These are phyloP conservation scores for Trifolium pratense DNA, from an alignment of 306 rosid genomes.

Conservation along the genomic window DNA sequence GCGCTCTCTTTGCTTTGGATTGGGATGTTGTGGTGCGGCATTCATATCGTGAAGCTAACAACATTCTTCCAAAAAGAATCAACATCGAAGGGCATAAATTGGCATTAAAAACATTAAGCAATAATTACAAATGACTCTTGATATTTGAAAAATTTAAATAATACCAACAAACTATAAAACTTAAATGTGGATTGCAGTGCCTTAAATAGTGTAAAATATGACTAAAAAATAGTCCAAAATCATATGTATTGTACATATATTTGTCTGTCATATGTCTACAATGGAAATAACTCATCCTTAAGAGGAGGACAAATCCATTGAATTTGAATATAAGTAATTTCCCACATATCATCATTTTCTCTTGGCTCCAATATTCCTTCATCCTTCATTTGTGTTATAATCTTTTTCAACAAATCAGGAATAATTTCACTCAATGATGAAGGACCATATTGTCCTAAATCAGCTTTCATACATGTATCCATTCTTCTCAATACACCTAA, in stretches of 20 bases:
- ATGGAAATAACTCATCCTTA: conserved; percentile 83
- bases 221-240: not conserved
- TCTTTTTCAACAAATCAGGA: conserved; percentile 71
- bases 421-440: conserved; percentile 60
- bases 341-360: conserved; percentile 89
- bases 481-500: conserved; percentile 85
- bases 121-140: too few species aligned
- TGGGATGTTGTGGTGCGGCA: too few species aligned
- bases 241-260: not conserved
- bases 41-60: too few species aligned
- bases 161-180: too few species aligned
- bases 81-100: too few species aligned
- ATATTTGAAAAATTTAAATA: too few species aligned
- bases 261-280: conserved; percentile 18
- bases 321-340: conserved; percentile 76
- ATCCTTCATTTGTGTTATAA: conserved; percentile 75
- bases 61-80: too few species aligned
- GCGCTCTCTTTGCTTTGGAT: too few species aligned
- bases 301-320: conserved; percentile 89
- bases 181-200: too few species aligned
- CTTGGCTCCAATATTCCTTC: conserved; percentile 56
- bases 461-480: conserved; percentile 94
- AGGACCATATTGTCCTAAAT: conserved; percentile 71
- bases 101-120: too few species aligned
- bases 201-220: not conserved